phyloP scores from a whole-genome alignment of 805 yeast species.

The Phaffomyces thermotolerans region DNA sequence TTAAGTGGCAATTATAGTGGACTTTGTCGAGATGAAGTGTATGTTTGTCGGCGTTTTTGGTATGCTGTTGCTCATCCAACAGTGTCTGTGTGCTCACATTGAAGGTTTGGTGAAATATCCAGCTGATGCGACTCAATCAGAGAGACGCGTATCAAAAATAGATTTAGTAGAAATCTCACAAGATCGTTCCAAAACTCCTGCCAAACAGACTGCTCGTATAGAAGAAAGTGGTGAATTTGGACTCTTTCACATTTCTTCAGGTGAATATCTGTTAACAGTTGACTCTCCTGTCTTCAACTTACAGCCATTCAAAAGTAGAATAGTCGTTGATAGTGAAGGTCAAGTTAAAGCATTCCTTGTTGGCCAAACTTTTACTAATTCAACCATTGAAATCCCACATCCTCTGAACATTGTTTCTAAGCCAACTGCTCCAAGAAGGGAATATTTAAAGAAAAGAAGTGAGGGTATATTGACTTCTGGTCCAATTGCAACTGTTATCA shows the following conservation, averaged over 20 bases:
- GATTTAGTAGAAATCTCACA: constrained; percentile 7
- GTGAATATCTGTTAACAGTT: constrained; percentile 14
- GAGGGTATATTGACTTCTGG: constrained; percentile 29
- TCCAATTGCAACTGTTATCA: constrained; percentile 29
- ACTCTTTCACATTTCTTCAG: constrained; percentile 11
- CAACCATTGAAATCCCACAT: constrained; percentile 4
- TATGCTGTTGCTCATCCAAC: background rate
- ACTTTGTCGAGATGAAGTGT: background rate
- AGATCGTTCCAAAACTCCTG: background rate
- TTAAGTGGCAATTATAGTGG: too few species aligned
- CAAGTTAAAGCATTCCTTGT: constrained; percentile 10
- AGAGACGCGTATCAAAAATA: constrained; percentile 12
- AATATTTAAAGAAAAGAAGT: constrained; percentile 27
- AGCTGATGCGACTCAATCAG: constrained; percentile 9
- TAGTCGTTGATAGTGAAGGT: constrained; percentile 12
- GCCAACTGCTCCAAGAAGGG: constrained; percentile 25
- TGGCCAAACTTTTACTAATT: constrained; percentile 8
- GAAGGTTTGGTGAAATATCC: constrained; percentile 13
- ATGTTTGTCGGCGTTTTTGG: background rate
- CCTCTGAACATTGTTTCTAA: constrained; percentile 23
- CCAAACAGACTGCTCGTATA: constrained; percentile 6
- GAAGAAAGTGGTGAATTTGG: constrained; percentile 12
- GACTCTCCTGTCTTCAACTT: constrained; percentile 18
- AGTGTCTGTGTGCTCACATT: constrained; percentile 7
- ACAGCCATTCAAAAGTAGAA: constrained; percentile 17